A percentile compares a stretch with the other conserved stretches of the same genome.
Evolutionary conservation across 768 basidiomycete genomes (phyloP).

Genomic region (Boletus tomentosulus): DNA sequence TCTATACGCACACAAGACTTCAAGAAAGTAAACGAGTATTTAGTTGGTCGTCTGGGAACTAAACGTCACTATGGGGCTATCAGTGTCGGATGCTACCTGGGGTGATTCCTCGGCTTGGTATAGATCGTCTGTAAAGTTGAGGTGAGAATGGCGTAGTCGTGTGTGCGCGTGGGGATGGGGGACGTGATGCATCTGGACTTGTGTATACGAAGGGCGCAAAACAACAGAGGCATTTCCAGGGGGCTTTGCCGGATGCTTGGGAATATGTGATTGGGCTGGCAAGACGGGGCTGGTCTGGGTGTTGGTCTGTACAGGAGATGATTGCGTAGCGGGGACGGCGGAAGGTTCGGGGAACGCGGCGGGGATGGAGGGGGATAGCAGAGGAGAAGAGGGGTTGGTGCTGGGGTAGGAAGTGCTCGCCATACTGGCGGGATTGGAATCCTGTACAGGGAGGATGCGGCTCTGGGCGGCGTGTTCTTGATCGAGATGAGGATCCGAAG

Average conservation of each 20-base stretch:
- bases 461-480: slow-evolving; percentile 16
- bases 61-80: slow-evolving; percentile 49
- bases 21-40: not conserved
- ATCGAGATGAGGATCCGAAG: slow-evolving; percentile 11
- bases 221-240: slow-evolving; percentile 40
- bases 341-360: slow-evolving; percentile 3
- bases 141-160: slow-evolving; percentile 59
- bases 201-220: slow-evolving; percentile 55
- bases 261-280: slow-evolving; percentile 9
- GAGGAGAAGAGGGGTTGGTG: slow-evolving; percentile 21
- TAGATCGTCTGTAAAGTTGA: slow-evolving; percentile 41
- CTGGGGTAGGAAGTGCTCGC: slow-evolving; percentile 18
- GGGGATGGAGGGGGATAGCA: slow-evolving; percentile 16
- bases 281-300: slow-evolving; percentile 18
- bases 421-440: slow-evolving; percentile 5
- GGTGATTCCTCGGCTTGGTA: slow-evolving; percentile 31
- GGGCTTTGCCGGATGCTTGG: slow-evolving; percentile 24
- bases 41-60: slow-evolving; percentile 33
- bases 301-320: slow-evolving; percentile 22
- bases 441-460: slow-evolving; percentile 18
- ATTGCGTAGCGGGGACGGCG: slow-evolving; percentile 18
- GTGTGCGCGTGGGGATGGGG: slow-evolving; percentile 78
- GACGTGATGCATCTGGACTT: slow-evolving; percentile 71
- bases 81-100: slow-evolving; percentile 25
- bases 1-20: slow-evolving; percentile 2